These are phyloP conservation scores for Neofusicoccum cordaticola DNA, from an alignment of 2,329 filamentous ascomycete genomes.

Conservation along the genomic window DNA sequence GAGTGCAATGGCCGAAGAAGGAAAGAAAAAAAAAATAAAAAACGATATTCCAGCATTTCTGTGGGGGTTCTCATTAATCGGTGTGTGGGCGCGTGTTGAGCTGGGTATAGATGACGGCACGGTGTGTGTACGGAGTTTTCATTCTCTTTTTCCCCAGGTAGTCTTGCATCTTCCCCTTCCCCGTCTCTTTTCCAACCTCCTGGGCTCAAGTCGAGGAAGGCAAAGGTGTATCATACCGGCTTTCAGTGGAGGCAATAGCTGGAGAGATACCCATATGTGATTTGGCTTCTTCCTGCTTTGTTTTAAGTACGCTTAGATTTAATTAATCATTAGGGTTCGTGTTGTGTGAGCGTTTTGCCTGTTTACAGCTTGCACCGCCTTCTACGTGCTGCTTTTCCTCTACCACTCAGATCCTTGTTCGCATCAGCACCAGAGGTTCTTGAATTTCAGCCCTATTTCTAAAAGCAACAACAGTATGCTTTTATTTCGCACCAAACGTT, in stretches of 20 bases:
- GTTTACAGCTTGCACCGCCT: no score
- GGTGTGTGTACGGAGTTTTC: slow-evolving; percentile 4
- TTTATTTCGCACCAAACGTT: no score
- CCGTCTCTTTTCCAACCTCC: neutral
- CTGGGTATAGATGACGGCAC: slow-evolving; percentile 5
- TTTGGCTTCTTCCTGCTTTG: slow-evolving; percentile 1
- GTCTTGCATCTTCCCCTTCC: neutral
- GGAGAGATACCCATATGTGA: slow-evolving; percentile 10
- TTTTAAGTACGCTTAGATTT: slow-evolving; percentile 4
- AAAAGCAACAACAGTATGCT: no score
- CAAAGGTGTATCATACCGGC: slow-evolving; percentile 7
- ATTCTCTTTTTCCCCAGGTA: neutral
- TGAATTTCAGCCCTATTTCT: no score
- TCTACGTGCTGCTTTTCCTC: no score
- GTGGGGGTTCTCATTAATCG: neutral
- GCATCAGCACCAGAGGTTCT: no score
- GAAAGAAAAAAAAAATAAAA: neutral
- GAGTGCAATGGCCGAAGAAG: slow-evolving; percentile 19
- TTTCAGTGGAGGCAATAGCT: slow-evolving; percentile 11
- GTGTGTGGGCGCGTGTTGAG: neutral
- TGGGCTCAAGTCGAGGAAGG: neutral
- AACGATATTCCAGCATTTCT: neutral
- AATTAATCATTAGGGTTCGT: slow-evolving; percentile 4
- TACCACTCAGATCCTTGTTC: no score
- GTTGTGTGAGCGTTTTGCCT: neutral